Evolutionary conservation across 768 basidiomycete species (phyloP).

Genomic region (Leccinum imitatum): DNA sequence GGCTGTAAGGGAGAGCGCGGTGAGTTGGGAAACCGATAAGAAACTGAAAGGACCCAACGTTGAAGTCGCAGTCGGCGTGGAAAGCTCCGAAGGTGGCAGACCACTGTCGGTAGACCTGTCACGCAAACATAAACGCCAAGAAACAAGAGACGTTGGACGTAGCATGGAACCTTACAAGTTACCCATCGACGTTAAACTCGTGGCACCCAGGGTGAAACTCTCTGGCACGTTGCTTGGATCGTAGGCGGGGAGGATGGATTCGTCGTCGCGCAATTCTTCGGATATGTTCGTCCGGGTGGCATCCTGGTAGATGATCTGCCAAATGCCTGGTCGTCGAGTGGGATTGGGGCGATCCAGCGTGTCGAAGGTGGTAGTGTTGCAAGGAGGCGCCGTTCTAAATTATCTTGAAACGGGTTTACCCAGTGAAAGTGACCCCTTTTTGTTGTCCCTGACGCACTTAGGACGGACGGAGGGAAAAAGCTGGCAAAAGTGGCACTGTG

Average conservation of each 20-base stretch:
- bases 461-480: neutral
- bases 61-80: neutral
- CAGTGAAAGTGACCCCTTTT: neutral
- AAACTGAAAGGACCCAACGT: constrained; percentile 12
- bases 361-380: neutral
- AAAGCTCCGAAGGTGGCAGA: constrained; percentile 9
- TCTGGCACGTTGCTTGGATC: constrained; percentile 7
- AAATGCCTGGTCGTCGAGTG: constrained; percentile 19
- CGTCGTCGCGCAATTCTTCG: constrained; percentile 4
- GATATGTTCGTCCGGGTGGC: neutral
- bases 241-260: constrained; percentile 25
- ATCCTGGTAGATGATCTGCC: constrained; percentile 25
- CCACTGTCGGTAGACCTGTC: constrained; percentile 7
- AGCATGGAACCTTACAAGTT: constrained; percentile 3
- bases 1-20: constrained; percentile 14
- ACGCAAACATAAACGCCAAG: neutral
- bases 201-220: neutral
- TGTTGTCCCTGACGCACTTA: neutral
- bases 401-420: neutral
- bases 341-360: constrained; percentile 16
- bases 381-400: neutral
- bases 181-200: neutral
- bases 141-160: neutral
- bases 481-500: neutral
- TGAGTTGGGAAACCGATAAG: constrained; percentile 11